A percentile compares a stretch with the other conserved stretches of the same genome.
phyloP scores from a whole-genome alignment of 2,329 filamentous ascomycete species.

The Curvularia hawaiiensis region DNA sequence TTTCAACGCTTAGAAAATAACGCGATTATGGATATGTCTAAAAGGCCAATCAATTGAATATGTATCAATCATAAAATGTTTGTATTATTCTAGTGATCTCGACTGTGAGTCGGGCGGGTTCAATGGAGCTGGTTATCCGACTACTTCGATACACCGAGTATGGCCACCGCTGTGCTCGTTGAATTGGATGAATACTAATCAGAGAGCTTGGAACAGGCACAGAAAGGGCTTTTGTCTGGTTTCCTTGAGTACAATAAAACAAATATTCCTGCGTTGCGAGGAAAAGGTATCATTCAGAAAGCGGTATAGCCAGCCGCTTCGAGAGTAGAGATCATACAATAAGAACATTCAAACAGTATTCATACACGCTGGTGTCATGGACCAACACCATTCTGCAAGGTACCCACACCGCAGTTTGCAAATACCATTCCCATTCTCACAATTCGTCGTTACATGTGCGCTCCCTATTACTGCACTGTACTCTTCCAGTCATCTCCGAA shows the following conservation, averaged over 20 bases:
- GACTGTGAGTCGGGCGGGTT: too few species aligned
- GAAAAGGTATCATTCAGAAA: constrained; percentile 12
- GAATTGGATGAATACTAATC: background rate
- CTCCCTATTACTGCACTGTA: background rate
- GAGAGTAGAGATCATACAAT: constrained; percentile 41
- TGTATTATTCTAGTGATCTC: too few species aligned
- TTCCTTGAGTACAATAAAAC: background rate
- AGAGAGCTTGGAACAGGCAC: background rate
- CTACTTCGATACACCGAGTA: too few species aligned
- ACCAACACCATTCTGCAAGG: constrained; percentile 6
- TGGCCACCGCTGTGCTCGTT: background rate
- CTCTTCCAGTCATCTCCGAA: background rate
- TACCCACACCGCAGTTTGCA: constrained; percentile 16
- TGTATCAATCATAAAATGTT: too few species aligned
- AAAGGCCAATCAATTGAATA: too few species aligned
- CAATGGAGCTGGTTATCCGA: too few species aligned
- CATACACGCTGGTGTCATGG: constrained; percentile 23
- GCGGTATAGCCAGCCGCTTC: constrained; percentile 13
- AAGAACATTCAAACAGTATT: constrained; percentile 24
- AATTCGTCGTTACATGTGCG: background rate
- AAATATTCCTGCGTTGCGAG: background rate
- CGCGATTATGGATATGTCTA: too few species aligned
- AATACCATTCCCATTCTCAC: background rate
- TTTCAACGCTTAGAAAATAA: too few species aligned
- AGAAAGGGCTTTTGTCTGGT: background rate